Base-by-base conservation (phyloP, 129 eudicot species). In the Helichrysum umbraculigerum region DNA sequence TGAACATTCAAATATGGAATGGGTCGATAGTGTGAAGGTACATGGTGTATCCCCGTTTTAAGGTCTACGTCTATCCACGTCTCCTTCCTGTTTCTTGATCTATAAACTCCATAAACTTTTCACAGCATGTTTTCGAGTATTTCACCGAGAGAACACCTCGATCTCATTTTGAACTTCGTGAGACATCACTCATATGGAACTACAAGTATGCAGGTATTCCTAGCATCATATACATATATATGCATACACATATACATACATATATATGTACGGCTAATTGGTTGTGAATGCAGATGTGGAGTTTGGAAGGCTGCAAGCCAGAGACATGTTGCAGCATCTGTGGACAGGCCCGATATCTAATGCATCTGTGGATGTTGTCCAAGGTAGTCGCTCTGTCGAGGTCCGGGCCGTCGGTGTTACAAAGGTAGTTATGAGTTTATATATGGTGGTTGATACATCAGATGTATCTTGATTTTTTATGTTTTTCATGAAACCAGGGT, bases 281-380 rank as follows among this genome's bases (percentile, higher is more conserved):
- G n/a, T 21, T 71, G 50, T 61, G 74, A 25, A 79, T 69, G 68
- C 44, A 94, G 98, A 94, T 76, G 77, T 84, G 16, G 98, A 91
- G 67, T 94, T 94, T 17, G 98, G 98, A 68, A 88, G 93, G 77
- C 77, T 94, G 84, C 98, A 94, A 86, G 97, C 97, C 10, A 86
- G 96, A 75, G 98, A 94, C 78, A 87, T 94, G 97, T 83, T 94
- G 79, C 97, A 94, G 83, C 97, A 94, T 87, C 98, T 94, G 21
- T 91, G 97, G 97, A 94, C 97, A 4, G 98, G 98, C 41, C 98
- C 98, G 7, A 89, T 94, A 77, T 88, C 97, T 33, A 94, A 94
- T 75, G 88, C 93, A 7, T 90, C 97, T 1, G 93, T 94, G 32
- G 98, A 94, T 64, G 97, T 94, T 63, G 98, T 91, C 73, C 98